phyloP scores from a whole-genome alignment of 805 yeast species.

The Kuraishia ogatae region DNA sequence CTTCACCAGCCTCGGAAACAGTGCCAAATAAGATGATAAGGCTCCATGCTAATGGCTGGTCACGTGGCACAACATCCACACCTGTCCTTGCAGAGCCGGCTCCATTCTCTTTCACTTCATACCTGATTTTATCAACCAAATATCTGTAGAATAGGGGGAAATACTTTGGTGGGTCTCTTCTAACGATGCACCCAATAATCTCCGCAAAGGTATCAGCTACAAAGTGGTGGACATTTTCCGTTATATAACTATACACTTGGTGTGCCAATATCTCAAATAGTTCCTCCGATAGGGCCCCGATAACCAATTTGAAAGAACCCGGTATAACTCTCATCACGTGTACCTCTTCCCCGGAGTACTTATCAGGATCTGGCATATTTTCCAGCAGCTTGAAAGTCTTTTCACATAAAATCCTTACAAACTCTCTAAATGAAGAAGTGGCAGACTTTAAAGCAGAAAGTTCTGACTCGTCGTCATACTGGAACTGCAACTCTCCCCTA shows the following conservation, averaged over 20 bases:
- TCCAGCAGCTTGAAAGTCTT: conserved; percentile 60
- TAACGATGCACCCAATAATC: conserved; percentile 63
- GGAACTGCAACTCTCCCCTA: conserved; percentile 20
- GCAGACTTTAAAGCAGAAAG: conserved; percentile 61
- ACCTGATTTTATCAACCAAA: conserved; percentile 44
- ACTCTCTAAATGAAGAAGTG: conserved; percentile 56
- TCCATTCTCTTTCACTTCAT: conserved; percentile 65
- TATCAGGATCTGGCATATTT: conserved; percentile 44
- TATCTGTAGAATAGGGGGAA: conserved; percentile 34
- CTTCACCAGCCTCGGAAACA: conserved; percentile 55
- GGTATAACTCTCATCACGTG: conserved; percentile 32
- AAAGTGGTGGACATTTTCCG: conserved; percentile 48
- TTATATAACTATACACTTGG: conserved; percentile 46
- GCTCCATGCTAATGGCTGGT: conserved; percentile 66
- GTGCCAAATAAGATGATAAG: conserved; percentile 62
- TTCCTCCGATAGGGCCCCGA: conserved; percentile 55
- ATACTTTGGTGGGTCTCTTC: conserved; percentile 45
- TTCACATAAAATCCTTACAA: conserved; percentile 47
- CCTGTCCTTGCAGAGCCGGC: conserved; percentile 72
- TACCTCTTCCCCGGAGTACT: conserved; percentile 37
- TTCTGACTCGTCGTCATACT: conserved; percentile 36
- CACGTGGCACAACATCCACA: conserved; percentile 64
- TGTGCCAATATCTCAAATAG: conserved; percentile 37
- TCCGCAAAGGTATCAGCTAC: conserved; percentile 63
- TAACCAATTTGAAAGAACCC: conserved; percentile 32